These are phyloP conservation scores for Bipolaris zeicola DNA, from an alignment of 2,329 filamentous ascomycete genomes.

Conservation along the genomic window DNA sequence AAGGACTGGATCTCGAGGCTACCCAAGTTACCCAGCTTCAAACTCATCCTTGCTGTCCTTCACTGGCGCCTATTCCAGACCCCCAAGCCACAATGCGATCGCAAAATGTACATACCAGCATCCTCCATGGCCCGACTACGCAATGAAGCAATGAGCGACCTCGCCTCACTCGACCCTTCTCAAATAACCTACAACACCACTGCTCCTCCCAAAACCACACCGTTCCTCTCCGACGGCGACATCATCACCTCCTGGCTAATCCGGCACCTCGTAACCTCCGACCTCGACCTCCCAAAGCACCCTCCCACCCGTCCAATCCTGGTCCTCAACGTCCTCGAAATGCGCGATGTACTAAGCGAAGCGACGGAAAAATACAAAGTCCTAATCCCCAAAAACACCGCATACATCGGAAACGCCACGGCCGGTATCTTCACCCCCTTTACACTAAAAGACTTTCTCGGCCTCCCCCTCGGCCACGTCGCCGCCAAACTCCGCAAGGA, in stretches of 20 bases:
- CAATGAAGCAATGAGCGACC: not conserved
- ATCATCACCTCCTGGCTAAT: slow-evolving; percentile 22
- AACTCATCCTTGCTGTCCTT: slow-evolving; percentile 18
- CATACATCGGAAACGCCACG: slow-evolving; percentile 25
- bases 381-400: slow-evolving; percentile 18
- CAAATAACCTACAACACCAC: slow-evolving; percentile 5
- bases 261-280: slow-evolving; percentile 13
- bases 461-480: slow-evolving; percentile 25
- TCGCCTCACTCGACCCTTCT: slow-evolving; percentile 6
- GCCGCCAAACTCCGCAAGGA: slow-evolving; percentile 31
- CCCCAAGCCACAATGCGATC: slow-evolving; percentile 1
- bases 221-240: slow-evolving; percentile 30
- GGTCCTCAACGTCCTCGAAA: slow-evolving; percentile 33
- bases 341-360: slow-evolving; percentile 26
- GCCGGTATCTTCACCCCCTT: slow-evolving; percentile 14
- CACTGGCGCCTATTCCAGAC: slow-evolving; percentile 18
- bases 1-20: slow-evolving; percentile 7
- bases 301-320: slow-evolving; percentile 17
- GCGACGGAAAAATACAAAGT: slow-evolving; percentile 7
- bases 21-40: slow-evolving; percentile 9
- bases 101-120: slow-evolving; percentile 21
- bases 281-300: slow-evolving; percentile 9
- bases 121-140: slow-evolving; percentile 19
- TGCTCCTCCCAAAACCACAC: slow-evolving; percentile 13
- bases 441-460: slow-evolving; percentile 16